Evolutionary conservation across 192 early-diverging fungal species (phyloP).

Genomic region (Coemansia reversa): DNA sequence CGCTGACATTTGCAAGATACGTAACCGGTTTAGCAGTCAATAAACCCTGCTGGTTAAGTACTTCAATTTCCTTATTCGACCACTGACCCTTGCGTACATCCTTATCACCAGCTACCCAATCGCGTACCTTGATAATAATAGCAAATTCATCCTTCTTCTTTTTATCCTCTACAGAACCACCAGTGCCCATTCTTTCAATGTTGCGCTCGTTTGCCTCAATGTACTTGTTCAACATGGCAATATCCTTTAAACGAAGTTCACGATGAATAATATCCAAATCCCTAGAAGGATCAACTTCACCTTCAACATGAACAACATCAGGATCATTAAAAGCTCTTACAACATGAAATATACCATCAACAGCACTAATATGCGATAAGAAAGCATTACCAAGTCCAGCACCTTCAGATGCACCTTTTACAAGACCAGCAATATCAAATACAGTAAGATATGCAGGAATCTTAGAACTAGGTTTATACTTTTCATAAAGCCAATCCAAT

Average conservation of each 20-base stretch:
- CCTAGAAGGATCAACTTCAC: constrained; percentile 83
- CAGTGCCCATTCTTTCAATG: constrained; percentile 71
- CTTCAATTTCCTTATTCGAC: constrained; percentile 87
- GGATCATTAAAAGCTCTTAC: constrained; percentile 88
- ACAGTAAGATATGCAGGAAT: constrained; percentile 84
- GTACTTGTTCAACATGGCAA: constrained; percentile 76
- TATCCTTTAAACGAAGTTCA: constrained; percentile 93
- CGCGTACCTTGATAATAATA: constrained; percentile 69
- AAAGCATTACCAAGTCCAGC: constrained; percentile 91
- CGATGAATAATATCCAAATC: constrained; percentile 95
- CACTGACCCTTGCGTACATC: constrained; percentile 89
- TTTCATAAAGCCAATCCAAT: constrained; percentile 76
- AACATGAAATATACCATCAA: constrained; percentile 84
- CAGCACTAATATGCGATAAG: constrained; percentile 85
- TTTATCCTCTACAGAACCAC: constrained; percentile 81
- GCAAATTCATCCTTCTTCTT: constrained; percentile 87
- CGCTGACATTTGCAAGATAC: constrained; percentile 88
- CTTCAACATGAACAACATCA: constrained; percentile 92
- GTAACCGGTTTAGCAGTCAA: constrained; percentile 97
- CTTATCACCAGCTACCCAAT: constrained; percentile 75
- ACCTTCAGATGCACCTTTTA: constrained; percentile 83
- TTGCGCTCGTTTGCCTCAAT: constrained; percentile 67
- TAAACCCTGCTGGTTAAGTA: constrained; percentile 83
- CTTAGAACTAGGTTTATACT: constrained; percentile 66
- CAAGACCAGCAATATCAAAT: constrained; percentile 97